phyloP scores from a whole-genome alignment of 768 basidiomycete species.

The Pulveroboletus sp. region DNA sequence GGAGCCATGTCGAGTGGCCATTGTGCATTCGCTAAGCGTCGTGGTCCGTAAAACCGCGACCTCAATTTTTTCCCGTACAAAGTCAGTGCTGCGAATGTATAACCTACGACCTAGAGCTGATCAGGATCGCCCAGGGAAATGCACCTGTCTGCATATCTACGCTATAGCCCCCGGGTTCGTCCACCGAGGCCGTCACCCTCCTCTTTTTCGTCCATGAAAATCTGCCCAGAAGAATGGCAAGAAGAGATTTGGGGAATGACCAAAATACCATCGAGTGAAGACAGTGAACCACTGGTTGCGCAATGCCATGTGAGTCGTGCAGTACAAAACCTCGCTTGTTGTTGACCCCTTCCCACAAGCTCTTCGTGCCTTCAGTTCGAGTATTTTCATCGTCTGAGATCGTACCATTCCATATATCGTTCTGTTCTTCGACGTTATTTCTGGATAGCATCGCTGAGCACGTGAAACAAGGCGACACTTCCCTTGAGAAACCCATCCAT shows the following conservation, averaged over 20 bases:
- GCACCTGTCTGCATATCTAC: constrained; percentile 22
- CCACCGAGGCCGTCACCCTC: constrained; percentile 29
- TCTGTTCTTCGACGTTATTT: constrained; percentile 47
- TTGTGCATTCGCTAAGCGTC: constrained; percentile 25
- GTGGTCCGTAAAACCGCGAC: constrained; percentile 18
- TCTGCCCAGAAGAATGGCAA: constrained; percentile 32
- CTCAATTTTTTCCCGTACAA: constrained; percentile 23
- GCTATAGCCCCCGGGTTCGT: constrained; percentile 29
- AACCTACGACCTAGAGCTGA: constrained; percentile 1
- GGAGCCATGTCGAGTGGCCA: constrained; percentile 22
- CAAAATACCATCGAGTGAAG: constrained; percentile 4
- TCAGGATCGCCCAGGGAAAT: constrained; percentile 15
- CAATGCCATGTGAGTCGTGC: constrained; percentile 29
- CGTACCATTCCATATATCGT: constrained; percentile 67
- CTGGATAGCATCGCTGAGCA: constrained; percentile 13
- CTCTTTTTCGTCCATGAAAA: constrained; percentile 25
- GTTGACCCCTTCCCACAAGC: constrained; percentile 32
- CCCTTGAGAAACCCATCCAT: constrained; percentile 35
- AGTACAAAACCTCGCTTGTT: neutral
- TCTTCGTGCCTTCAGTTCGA: constrained; percentile 60
- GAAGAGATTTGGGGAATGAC: constrained; percentile 32
- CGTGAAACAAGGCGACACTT: constrained; percentile 6
- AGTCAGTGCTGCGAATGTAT: constrained; percentile 11
- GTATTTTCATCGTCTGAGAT: constrained; percentile 54
- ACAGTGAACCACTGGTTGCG: constrained; percentile 14